These are phyloP conservation scores for Diddensiella caesifluorescens DNA, from an alignment of 805 yeast genomes.

Conservation along the genomic window DNA sequence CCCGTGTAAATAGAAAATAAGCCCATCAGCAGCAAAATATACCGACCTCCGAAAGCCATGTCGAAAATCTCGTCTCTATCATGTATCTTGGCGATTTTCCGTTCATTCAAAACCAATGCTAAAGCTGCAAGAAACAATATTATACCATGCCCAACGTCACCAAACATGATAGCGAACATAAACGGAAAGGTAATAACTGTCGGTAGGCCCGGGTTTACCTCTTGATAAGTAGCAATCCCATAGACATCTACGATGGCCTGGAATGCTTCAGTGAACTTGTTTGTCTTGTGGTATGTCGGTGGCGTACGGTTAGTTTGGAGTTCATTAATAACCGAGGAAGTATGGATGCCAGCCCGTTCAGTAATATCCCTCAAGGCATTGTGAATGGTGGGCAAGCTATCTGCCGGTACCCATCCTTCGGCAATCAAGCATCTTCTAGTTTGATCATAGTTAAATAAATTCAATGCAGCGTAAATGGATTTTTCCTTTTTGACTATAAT, in stretches of 20 bases:
- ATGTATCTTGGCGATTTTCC: slow-evolving; percentile 49
- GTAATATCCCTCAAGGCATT: slow-evolving; percentile 58
- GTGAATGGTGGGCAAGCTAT: slow-evolving; percentile 57
- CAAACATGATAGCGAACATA: slow-evolving; percentile 98
- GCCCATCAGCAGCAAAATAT: slow-evolving; percentile 92
- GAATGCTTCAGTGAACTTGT: slow-evolving; percentile 87
- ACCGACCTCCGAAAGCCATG: slow-evolving; percentile 93
- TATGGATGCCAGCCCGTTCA: slow-evolving; percentile 38
- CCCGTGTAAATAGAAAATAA: slow-evolving; percentile 93
- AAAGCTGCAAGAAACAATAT: slow-evolving; percentile 70
- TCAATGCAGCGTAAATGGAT: slow-evolving; percentile 70
- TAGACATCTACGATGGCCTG: slow-evolving; percentile 93
- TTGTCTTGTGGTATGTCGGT: slow-evolving; percentile 88
- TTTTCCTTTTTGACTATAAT: slow-evolving; percentile 69
- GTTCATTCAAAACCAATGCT: slow-evolving; percentile 66
- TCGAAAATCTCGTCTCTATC: slow-evolving; percentile 88
- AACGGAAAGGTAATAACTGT: slow-evolving; percentile 95
- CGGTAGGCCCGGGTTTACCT: slow-evolving; percentile 93
- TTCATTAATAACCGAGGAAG: slow-evolving; percentile 45
- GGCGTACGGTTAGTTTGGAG: slow-evolving; percentile 80
- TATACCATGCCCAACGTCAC: slow-evolving; percentile 95
- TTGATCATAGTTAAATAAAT: slow-evolving; percentile 74
- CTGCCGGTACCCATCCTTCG: slow-evolving; percentile 96
- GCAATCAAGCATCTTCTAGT: slow-evolving; percentile 78
- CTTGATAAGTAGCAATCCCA: slow-evolving; percentile 89